A percentile compares a stretch with the other conserved stretches of the same genome.
These are phyloP conservation scores for Phlebiopsis gigantea DNA, from an alignment of 768 basidiomycete genomes.

Conservation along the genomic window DNA sequence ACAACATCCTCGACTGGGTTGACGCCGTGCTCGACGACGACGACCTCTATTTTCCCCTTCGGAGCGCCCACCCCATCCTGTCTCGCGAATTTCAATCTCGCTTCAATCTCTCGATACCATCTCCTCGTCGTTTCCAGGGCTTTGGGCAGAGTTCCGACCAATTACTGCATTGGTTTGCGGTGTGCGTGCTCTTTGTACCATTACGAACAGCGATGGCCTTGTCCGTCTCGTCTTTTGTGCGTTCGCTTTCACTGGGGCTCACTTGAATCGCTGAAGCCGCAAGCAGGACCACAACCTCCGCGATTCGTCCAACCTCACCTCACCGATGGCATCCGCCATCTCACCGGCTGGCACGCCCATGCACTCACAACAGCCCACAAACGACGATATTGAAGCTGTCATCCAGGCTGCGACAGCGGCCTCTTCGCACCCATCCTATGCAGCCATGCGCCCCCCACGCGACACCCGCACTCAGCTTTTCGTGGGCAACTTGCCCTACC, in stretches of 20 bases:
- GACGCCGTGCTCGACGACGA: background rate
- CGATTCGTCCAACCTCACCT: background rate
- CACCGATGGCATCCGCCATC: background rate
- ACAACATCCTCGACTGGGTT: background rate
- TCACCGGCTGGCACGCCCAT: background rate
- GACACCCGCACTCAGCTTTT: conserved; percentile 96
- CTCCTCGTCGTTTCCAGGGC: background rate
- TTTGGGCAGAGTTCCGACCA: too few relatives aligned
- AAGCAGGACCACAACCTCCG: background rate
- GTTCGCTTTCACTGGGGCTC: background rate
- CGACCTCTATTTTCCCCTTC: background rate
- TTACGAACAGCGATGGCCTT: background rate
- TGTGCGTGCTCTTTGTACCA: background rate
- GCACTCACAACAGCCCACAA: conserved; percentile 36
- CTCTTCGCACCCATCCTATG: conserved; percentile 42
- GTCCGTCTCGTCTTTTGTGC: background rate
- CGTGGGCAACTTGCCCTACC: conserved; percentile 94
- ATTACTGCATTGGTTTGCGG: too few relatives aligned
- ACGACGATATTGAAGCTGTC: conserved; percentile 88
- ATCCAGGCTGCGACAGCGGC: conserved; percentile 86
- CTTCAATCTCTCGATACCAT: background rate
- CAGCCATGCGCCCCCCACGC: conserved; percentile 37
- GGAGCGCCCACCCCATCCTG: background rate
- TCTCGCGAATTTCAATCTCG: conserved; percentile 3
- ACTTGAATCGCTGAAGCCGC: conserved; percentile 7